Evolutionary conservation across 257 asterid species (phyloP).

Genomic region (Gentiana straminea): DNA sequence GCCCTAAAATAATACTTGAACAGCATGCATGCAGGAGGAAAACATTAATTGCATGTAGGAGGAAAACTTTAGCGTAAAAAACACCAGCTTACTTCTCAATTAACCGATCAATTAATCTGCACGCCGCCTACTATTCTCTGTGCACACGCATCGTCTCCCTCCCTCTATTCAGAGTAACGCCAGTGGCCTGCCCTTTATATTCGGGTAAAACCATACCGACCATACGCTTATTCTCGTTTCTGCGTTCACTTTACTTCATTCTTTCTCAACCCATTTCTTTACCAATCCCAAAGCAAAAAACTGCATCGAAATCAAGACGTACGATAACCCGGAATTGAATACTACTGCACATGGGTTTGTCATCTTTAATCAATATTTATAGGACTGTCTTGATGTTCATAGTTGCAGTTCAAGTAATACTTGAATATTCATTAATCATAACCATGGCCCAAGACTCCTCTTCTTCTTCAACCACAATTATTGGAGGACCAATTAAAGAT

Average conservation of each 20-base stretch:
- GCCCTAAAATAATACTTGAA: too few species aligned
- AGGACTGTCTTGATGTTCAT: conserved; percentile 3
- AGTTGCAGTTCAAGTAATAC: neutral
- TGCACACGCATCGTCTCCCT: conserved; percentile 10
- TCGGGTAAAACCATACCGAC: too few species aligned
- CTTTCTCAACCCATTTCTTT: conserved; percentile 11
- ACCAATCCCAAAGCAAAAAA: conserved; percentile 1
- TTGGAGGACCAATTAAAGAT: conserved; percentile 5
- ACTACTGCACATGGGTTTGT: conserved; percentile 23
- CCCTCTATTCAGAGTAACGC: too few species aligned
- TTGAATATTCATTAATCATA: conserved; percentile 10
- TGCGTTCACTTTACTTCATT: conserved; percentile 22
- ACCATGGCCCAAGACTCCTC: conserved; percentile 22
- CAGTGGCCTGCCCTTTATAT: too few species aligned
- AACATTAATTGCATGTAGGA: neutral
- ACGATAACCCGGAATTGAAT: neutral
- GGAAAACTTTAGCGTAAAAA: conserved; percentile 1
- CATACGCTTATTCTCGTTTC: neutral
- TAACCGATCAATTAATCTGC: conserved; percentile 9
- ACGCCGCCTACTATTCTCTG: conserved; percentile 16
- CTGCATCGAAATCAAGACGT: conserved; percentile 10
- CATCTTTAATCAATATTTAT: conserved; percentile 9
- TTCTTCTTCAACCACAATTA: neutral
- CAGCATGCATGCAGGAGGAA: too few species aligned
- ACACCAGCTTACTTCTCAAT: conserved; percentile 14